Evolutionary conservation across 2,329 filamentous ascomycete species (phyloP).

Genomic region (Venturia aucupariae): DNA sequence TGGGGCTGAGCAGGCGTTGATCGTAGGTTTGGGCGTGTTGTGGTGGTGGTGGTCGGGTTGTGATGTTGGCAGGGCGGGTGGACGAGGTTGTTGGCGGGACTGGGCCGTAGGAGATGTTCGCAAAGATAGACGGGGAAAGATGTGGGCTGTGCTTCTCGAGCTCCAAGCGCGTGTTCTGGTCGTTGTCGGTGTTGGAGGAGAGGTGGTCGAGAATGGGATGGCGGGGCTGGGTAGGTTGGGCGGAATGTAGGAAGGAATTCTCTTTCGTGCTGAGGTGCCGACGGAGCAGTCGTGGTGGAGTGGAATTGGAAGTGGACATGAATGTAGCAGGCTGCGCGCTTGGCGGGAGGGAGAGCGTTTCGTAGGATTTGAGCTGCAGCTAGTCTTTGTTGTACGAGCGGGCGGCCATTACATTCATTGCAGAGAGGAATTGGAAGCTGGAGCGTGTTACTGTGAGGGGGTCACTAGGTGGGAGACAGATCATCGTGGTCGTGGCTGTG

Average conservation of each 20-base stretch:
- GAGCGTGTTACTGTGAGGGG: not conserved
- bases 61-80: not conserved
- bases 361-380: not conserved
- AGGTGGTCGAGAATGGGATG: not conserved
- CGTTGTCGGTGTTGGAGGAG: not conserved
- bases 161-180: not conserved
- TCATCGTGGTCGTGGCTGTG: not conserved
- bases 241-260: not conserved
- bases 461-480: not conserved
- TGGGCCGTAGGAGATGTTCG: not conserved
- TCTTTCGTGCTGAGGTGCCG: not conserved
- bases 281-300: not conserved
- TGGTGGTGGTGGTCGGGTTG: not conserved
- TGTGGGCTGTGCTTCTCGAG: not conserved
- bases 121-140: not conserved
- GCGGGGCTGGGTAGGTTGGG: not conserved
- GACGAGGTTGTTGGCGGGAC: not conserved
- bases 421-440: not conserved
- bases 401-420: not conserved
- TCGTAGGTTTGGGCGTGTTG: constrained; percentile 36
- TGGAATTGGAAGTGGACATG: not conserved
- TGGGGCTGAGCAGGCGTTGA: constrained; percentile 44
- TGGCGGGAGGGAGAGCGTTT: not conserved
- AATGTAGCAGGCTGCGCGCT: not conserved
- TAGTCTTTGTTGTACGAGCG: not conserved